These are phyloP conservation scores for Alternaria sp. DNA, from an alignment of 2,329 filamentous ascomycete genomes.

Conservation along the genomic window DNA sequence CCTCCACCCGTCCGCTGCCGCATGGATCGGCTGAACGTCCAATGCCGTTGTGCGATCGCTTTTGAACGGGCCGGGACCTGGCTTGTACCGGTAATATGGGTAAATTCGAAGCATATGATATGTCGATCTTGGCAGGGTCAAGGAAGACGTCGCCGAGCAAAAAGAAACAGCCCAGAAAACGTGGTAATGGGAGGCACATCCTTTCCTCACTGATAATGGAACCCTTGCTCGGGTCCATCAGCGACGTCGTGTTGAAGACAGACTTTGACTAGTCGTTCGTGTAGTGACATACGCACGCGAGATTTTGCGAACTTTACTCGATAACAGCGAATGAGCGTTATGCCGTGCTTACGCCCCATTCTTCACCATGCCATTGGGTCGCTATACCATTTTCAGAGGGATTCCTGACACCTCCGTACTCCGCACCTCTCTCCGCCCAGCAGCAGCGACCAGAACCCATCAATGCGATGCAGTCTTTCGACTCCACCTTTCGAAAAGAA, in stretches of 20 bases:
- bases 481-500: background rate
- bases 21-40: background rate
- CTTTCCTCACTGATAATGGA: background rate
- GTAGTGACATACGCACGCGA: background rate
- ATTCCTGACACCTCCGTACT: background rate
- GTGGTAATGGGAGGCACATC: slow-evolving; percentile 4
- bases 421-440: background rate
- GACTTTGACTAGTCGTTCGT: background rate
- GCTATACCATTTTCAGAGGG: background rate
- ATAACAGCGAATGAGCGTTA: slow-evolving; percentile 1
- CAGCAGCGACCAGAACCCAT: background rate
- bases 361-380: background rate
- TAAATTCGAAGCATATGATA: slow-evolving; percentile 11
- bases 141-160: background rate
- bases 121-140: slow-evolving; percentile 10
- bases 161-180: slow-evolving; percentile 2
- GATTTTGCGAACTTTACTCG: background rate
- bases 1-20: background rate
- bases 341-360: slow-evolving; percentile 10
- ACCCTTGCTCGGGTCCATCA: slow-evolving; percentile 3
- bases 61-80: slow-evolving; percentile 1
- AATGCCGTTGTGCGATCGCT: slow-evolving; percentile 1
- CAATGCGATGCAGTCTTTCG: background rate
- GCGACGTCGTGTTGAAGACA: background rate
- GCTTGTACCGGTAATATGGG: slow-evolving; percentile 13